Conservation (phyloP, 768 basidiomycete species). For the Amanita brunnescens region DNA sequence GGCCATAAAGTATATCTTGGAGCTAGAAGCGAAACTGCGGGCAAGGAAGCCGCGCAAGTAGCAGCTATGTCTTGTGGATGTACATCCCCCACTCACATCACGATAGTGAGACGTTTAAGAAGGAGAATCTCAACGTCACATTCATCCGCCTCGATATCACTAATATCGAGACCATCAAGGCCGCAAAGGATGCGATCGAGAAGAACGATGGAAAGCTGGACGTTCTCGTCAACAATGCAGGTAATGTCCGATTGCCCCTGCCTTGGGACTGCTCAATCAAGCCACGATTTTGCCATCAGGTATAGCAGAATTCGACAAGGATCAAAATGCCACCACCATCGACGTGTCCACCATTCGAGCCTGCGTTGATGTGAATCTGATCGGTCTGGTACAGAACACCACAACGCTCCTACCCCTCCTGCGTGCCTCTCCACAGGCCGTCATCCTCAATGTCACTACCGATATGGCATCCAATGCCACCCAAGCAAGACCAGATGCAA, state of each 20-base stretch:
- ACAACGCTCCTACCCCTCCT: no score
- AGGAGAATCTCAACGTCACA: no score
- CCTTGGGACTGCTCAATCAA: constrained; percentile 23
- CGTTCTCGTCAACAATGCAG: no score
- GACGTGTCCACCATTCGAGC: constrained; percentile 25
- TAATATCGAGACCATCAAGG: neutral
- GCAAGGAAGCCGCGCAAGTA: constrained; percentile 31
- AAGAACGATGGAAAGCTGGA: neutral
- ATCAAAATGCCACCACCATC: constrained; percentile 27
- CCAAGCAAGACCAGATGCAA: constrained; percentile 23
- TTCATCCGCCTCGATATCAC: constrained; percentile 33
- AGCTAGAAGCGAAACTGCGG: constrained; percentile 29
- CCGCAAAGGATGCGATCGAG: neutral
- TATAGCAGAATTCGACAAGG: constrained; percentile 20
- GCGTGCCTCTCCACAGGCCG: constrained; percentile 22
- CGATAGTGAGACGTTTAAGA: constrained; percentile 21
- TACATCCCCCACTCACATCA: neutral
- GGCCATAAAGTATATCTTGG: constrained; percentile 36
- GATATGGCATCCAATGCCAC: constrained; percentile 37
- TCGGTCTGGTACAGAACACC: constrained; percentile 34
- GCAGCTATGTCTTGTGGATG: neutral
- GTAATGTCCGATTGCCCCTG: constrained; percentile 19
- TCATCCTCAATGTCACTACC: constrained; percentile 33
- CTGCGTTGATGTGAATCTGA: constrained; percentile 35
- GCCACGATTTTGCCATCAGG: constrained; percentile 16